Conservation (phyloP, 495 filamentous ascomycete genomes). For the Corynascus novoguineensis region DNA sequence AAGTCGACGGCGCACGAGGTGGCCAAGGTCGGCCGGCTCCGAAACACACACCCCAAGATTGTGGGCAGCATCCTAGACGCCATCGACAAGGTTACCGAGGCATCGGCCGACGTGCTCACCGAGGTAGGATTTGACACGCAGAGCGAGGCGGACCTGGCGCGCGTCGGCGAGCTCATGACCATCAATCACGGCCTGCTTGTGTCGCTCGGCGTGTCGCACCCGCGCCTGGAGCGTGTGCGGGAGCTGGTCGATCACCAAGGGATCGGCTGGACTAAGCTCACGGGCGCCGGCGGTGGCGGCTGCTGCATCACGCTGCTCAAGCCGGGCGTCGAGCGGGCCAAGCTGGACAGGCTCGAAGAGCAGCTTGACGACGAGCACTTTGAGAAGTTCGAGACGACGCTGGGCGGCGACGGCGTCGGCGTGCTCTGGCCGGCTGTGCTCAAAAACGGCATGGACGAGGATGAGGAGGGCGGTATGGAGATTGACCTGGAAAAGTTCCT, state of each 20-base stretch:
- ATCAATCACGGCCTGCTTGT: conserved; percentile 91
- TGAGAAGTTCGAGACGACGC: conserved; percentile 74
- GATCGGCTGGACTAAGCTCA: conserved; percentile 97
- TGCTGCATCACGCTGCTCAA: conserved; percentile 89
- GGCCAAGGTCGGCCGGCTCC: conserved; percentile 72
- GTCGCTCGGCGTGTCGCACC: conserved; percentile 87
- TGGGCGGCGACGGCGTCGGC: conserved; percentile 88
- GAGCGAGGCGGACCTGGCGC: conserved; percentile 53
- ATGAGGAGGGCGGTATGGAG: conserved; percentile 74
- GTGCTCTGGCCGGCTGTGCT: conserved; percentile 87
- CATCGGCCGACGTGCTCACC: conserved; percentile 65
- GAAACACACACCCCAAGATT: conserved; percentile 61
- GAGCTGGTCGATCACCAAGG: conserved; percentile 84
- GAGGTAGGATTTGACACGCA: conserved; percentile 56
- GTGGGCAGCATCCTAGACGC: conserved; percentile 73
- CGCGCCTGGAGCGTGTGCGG: conserved; percentile 82
- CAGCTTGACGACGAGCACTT: conserved; percentile 73
- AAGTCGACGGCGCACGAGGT: conserved; percentile 81
- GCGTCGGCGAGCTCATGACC: conserved; percentile 77
- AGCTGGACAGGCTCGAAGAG: conserved; percentile 54
- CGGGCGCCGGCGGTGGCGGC: conserved; percentile 89
- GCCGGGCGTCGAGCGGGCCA: conserved; percentile 47
- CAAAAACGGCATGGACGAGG: conserved; percentile 61
- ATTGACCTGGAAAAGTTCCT: conserved; percentile 92
- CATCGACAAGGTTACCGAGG: conserved; percentile 73